Evolutionary conservation across 192 early-diverging fungal species (phyloP), one percentile per base, ranked within the genome.

Genomic region (Radiomyces spectabilis): DNA sequence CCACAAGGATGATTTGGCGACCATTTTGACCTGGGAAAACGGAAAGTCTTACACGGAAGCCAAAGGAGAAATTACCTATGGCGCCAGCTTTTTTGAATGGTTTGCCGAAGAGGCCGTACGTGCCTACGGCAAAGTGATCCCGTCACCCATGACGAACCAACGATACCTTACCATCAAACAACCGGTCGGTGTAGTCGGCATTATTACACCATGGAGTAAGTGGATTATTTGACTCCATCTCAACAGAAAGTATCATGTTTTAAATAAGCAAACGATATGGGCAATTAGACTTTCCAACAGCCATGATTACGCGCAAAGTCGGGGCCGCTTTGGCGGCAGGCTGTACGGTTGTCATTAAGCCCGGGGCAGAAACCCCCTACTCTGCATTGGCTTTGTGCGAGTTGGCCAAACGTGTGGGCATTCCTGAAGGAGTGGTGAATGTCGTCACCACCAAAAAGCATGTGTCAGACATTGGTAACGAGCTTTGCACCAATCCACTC

Each of bases 251-350:
- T n/a, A n/a, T n/a, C n/a, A n/a, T n/a, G n/a, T n/a, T n/a, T n/a
- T n/a, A n/a, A n/a, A n/a, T n/a, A n/a, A n/a, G n/a, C n/a, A n/a
- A n/a, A n/a, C n/a, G n/a, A n/a, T n/a, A n/a, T n/a, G n/a, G n/a
- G n/a, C n/a, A n/a, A n/a, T 89, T 85, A 77, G 87, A 95, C 58
- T 92, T 91, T 55, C 94, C 94, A 1, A 80, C 66, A 51, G 92
- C 92, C 5, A 93, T 94, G 87, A 73, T 88, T 18, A 84, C 86
- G 0, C 68, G 86, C 34, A 90, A 92, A 56, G 57, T 82, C 10
- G 82, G 80, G 9, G 85, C 88, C 2, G 87, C 88, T 0, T 35
- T 91, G 39, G 86, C 86, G 3, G 88, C 86, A 26, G 88, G 88
- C 27, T 88, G 86, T 65, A 79, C 83, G 0, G 70, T 78, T 8